These are phyloP conservation scores for Boletus edulis DNA, from an alignment of 768 basidiomycete species.

Conservation along the genomic window DNA sequence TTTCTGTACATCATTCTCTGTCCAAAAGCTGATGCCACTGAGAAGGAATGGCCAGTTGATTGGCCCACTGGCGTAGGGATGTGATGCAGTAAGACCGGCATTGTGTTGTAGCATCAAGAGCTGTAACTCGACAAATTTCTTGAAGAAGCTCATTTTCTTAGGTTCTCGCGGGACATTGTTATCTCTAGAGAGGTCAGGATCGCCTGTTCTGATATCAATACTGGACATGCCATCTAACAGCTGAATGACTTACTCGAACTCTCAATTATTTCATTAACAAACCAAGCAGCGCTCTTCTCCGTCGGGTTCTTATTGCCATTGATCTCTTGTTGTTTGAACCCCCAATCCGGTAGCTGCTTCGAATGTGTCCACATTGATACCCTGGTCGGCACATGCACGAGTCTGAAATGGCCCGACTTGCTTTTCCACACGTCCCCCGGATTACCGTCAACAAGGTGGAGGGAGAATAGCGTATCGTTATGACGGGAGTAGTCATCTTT, in stretches of 20 bases:
- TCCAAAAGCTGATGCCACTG: constrained; percentile 99
- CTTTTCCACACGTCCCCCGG: constrained; percentile 88
- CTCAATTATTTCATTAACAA: constrained; percentile 75
- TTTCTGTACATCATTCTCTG: constrained; percentile 74
- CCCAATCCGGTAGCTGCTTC: constrained; percentile 91
- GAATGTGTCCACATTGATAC: constrained; percentile 94
- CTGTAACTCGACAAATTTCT: constrained; percentile 92
- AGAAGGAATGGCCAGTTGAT: constrained; percentile 99
- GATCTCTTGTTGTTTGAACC: constrained; percentile 94
- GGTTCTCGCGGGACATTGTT: constrained; percentile 58
- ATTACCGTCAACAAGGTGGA: constrained; percentile 69
- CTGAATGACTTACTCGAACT: constrained; percentile 57
- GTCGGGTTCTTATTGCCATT: constrained; percentile 93
- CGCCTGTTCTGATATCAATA: constrained; percentile 46
- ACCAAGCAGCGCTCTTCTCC: constrained; percentile 87
- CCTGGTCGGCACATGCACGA: constrained; percentile 85
- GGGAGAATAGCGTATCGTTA: constrained; percentile 87
- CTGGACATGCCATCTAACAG: constrained; percentile 1
- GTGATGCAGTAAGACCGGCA: constrained; percentile 95
- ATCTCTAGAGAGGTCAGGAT: constrained; percentile 48
- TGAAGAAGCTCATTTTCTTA: constrained; percentile 88
- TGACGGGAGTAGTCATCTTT: constrained; percentile 73
- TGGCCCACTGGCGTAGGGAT: constrained; percentile 94
- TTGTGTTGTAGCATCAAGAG: constrained; percentile 97
- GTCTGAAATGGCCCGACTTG: constrained; percentile 89